These are phyloP conservation scores for Xylaria scruposa DNA, from an alignment of 495 filamentous ascomycete species.

Conservation along the genomic window DNA sequence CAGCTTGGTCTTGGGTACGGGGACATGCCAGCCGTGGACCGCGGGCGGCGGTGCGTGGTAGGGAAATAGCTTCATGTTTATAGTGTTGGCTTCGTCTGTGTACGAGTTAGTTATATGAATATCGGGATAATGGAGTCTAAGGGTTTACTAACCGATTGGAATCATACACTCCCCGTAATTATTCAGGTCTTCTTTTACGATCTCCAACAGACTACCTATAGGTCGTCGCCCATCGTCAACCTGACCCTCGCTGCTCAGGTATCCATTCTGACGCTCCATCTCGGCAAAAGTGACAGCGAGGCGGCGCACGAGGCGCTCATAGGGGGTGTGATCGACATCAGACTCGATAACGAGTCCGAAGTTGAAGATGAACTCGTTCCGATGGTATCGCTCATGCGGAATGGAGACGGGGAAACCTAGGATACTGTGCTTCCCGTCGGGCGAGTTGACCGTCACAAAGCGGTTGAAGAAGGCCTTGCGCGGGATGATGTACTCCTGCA, in stretches of 20 bases:
- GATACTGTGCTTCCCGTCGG: slow-evolving; percentile 76
- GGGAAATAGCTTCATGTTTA: slow-evolving; percentile 96
- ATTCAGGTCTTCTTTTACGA: slow-evolving; percentile 92
- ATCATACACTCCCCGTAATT: slow-evolving; percentile 99
- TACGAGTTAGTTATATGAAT: neutral
- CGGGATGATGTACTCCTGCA: slow-evolving; percentile 91
- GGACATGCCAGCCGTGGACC: slow-evolving; percentile 87
- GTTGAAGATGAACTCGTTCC: slow-evolving; percentile 98
- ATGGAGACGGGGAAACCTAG: slow-evolving; percentile 91
- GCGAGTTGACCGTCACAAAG: slow-evolving; percentile 76
- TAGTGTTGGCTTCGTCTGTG: slow-evolving; percentile 86
- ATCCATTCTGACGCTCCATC: slow-evolving; percentile 85
- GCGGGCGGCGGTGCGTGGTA: slow-evolving; percentile 77
- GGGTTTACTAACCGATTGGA: slow-evolving; percentile 70
- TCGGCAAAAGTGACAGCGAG: slow-evolving; percentile 83
- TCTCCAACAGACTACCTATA: slow-evolving; percentile 85
- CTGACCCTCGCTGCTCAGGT: slow-evolving; percentile 65
- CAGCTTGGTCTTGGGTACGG: slow-evolving; percentile 84
- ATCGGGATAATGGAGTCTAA: neutral
- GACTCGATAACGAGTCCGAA: slow-evolving; percentile 80
- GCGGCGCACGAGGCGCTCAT: slow-evolving; percentile 84
- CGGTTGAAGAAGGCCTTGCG: slow-evolving; percentile 89
- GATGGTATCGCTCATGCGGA: slow-evolving; percentile 72
- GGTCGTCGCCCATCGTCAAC: slow-evolving; percentile 56
- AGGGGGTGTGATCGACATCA: slow-evolving; percentile 68